phyloP scores from a whole-genome alignment of 179 eudicot genomes.

The Silene coronaria region DNA sequence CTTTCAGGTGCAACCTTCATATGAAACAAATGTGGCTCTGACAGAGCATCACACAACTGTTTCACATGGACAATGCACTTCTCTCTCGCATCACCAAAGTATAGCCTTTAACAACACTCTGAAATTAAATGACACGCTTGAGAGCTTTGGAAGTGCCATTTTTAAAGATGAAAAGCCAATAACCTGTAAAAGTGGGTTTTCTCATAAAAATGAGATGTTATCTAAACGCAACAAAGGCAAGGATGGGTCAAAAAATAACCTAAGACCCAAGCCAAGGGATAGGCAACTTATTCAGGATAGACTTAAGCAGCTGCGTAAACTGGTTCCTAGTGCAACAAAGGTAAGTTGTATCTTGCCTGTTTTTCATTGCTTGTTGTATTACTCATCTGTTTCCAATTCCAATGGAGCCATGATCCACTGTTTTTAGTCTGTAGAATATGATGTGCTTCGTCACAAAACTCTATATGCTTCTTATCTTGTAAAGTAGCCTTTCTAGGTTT shows the following conservation, averaged over 20 bases:
- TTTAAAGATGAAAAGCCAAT: slow-evolving; percentile 29
- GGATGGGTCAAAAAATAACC: slow-evolving; percentile 27
- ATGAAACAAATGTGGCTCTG: slow-evolving; percentile 21
- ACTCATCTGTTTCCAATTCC: not conserved
- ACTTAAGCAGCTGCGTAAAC: slow-evolving; percentile 57
- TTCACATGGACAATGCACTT: not conserved
- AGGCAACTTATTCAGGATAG: slow-evolving; percentile 78
- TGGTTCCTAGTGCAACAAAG: slow-evolving; percentile 59
- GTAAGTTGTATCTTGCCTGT: slow-evolving; percentile 26
- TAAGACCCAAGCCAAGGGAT: slow-evolving; percentile 62
- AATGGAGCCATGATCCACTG: too few relatives aligned
- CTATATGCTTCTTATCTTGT: too few relatives aligned
- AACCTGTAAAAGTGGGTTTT: slow-evolving; percentile 12
- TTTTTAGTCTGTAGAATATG: too few relatives aligned
- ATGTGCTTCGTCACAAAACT: too few relatives aligned
- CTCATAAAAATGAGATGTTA: slow-evolving; percentile 27
- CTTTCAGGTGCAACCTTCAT: slow-evolving; percentile 21
- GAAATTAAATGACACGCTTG: slow-evolving; percentile 33
- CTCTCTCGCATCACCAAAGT: slow-evolving; percentile 13
- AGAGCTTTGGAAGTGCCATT: slow-evolving; percentile 36
- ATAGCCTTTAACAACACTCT: slow-evolving; percentile 13
- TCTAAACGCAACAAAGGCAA: slow-evolving; percentile 36
- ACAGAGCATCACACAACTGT: slow-evolving; percentile 19
- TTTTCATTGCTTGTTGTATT: not conserved
- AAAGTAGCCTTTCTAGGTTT: too few relatives aligned